Evolutionary conservation across 1,139 yeast genomes (phyloP).

Genomic region (Pneumocystis carinii): DNA sequence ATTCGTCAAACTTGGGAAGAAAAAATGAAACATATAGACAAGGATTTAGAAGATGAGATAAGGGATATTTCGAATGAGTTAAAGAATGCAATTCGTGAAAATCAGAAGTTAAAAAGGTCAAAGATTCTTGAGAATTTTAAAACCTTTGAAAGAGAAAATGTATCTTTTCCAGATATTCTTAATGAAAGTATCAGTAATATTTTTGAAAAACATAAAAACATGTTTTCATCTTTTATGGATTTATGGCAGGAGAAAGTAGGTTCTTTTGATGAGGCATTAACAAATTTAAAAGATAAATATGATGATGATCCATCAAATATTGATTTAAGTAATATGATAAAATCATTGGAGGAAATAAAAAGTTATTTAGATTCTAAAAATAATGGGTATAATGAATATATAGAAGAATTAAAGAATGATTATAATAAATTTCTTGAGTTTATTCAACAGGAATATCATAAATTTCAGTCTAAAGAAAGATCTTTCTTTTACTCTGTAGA

Average conservation of each 20-base stretch:
- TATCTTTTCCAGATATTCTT: neutral
- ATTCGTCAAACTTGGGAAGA: constrained; percentile 13
- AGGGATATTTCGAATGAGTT: neutral
- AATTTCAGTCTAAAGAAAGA: neutral
- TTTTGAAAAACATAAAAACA: neutral
- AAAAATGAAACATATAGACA: constrained; percentile 6
- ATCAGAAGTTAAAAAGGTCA: neutral
- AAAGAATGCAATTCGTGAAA: neutral
- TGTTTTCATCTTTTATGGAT: neutral
- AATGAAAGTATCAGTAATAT: neutral
- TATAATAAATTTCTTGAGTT: neutral
- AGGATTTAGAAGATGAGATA: constrained; percentile 1
- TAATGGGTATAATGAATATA: neutral
- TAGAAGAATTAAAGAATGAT: neutral
- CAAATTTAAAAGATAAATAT: neutral
- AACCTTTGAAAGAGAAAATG: neutral
- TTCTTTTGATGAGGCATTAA: neutral
- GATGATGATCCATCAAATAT: neutral
- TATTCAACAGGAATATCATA: neutral
- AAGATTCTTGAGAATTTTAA: neutral
- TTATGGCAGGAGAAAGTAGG: neutral
- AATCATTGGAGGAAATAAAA: neutral
- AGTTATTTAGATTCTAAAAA: neutral
- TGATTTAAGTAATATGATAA: neutral
- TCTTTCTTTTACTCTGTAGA: neutral